phyloP scores from a whole-genome alignment of 176 grass and related monocot species.

The Cocos nucifera region DNA sequence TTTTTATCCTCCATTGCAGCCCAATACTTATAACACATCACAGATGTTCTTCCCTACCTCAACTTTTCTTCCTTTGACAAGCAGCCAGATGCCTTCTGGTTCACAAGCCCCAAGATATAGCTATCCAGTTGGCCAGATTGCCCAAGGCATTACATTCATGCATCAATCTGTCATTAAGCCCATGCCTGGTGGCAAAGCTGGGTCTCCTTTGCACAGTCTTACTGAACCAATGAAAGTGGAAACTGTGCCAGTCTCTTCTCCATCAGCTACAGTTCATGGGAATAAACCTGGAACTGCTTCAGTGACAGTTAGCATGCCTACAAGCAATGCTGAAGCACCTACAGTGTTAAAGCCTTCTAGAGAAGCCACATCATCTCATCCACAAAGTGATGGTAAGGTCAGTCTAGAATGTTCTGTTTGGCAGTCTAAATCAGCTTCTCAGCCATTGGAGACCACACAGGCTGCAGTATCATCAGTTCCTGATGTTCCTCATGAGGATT shows the following conservation, averaged over 20 bases:
- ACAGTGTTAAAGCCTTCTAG: too few species aligned
- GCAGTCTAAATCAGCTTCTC: too few species aligned
- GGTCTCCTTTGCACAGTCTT: slow-evolving; percentile 3
- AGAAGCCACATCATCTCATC: too few species aligned
- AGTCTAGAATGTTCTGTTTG: too few species aligned
- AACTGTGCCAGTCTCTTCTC: slow-evolving; percentile 8
- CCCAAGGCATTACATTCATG: slow-evolving; percentile 27
- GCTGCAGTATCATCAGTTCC: not conserved
- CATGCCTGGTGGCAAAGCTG: slow-evolving; percentile 17
- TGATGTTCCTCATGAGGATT: not conserved
- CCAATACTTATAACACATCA: slow-evolving; percentile 35
- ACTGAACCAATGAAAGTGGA: slow-evolving; percentile 24
- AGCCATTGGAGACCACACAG: not conserved
- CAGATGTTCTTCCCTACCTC: slow-evolving; percentile 40
- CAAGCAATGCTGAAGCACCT: slow-evolving; percentile 1
- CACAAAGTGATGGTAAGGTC: too few species aligned
- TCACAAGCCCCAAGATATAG: slow-evolving; percentile 42
- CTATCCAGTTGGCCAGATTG: slow-evolving; percentile 39
- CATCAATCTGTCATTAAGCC: slow-evolving; percentile 28
- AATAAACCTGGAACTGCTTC: slow-evolving; percentile 17
- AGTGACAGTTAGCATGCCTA: slow-evolving; percentile 37
- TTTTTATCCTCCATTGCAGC: slow-evolving; percentile 28
- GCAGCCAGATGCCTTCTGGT: slow-evolving; percentile 43
- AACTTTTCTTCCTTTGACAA: slow-evolving; percentile 26
- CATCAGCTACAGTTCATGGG: slow-evolving; percentile 18